These are phyloP conservation scores for Podila horticola DNA, from an alignment of 192 early-diverging fungal species.

Conservation along the genomic window DNA sequence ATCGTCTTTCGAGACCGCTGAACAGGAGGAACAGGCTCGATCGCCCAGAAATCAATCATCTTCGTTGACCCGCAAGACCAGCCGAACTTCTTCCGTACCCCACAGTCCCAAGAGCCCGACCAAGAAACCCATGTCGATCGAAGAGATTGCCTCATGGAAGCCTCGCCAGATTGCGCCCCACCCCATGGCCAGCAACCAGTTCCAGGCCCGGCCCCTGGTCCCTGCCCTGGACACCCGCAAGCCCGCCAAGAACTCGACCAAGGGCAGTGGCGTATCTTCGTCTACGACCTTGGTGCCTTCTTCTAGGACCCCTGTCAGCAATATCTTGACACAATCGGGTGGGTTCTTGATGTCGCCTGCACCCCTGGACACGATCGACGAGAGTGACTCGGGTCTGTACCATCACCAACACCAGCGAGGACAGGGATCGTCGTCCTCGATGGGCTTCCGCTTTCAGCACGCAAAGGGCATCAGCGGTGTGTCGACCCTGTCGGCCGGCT, in stretches of 20 bases:
- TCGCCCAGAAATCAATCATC: neutral
- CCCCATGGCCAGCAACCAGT: neutral
- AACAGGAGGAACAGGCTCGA: slow-evolving; percentile 1
- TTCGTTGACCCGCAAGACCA: neutral
- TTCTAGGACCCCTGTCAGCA: neutral
- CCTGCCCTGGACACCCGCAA: slow-evolving; percentile 21
- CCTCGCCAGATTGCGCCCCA: slow-evolving; percentile 4
- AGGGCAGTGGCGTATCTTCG: slow-evolving; percentile 19
- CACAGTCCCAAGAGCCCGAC: neutral
- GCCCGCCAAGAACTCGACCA: neutral
- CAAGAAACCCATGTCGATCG: slow-evolving; percentile 11
- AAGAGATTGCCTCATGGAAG: slow-evolving; percentile 36
- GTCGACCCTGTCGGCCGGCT: slow-evolving; percentile 24
- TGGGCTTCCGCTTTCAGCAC: slow-evolving; percentile 13
- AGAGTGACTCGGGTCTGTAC: neutral
- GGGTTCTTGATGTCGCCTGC: neutral
- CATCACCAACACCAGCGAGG: slow-evolving; percentile 10
- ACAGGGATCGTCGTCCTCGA: slow-evolving; percentile 24
- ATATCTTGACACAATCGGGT: slow-evolving; percentile 9
- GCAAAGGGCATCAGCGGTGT: slow-evolving; percentile 26
- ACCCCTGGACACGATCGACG: neutral
- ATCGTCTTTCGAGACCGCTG: slow-evolving; percentile 22
- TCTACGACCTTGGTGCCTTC: slow-evolving; percentile 8
- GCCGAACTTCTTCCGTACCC: neutral
- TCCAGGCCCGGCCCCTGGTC: slow-evolving; percentile 5